Evolutionary conservation across 2,329 filamentous ascomycete genomes (phyloP), one percentile per base, ranked within the genome.

Genomic region (Emericellopsis cladophorae): DNA sequence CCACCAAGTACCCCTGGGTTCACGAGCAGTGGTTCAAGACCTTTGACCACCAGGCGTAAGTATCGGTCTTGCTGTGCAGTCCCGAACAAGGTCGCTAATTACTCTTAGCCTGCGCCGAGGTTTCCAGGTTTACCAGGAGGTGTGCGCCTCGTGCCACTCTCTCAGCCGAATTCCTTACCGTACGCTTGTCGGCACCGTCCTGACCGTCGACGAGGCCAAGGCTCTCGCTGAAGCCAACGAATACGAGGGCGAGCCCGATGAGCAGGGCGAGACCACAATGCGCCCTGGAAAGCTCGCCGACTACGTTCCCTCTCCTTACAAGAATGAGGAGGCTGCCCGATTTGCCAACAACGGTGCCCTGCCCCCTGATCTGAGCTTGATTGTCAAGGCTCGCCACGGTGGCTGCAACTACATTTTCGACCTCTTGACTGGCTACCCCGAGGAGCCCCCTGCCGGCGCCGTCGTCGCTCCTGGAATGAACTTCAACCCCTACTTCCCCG

Each of bases 401-500:
- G 92, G 92, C 63, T 94, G 87, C 77, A 75, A 98, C 72, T 98
- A 98, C 76, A 87, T 98, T 70, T 98, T 96, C 79, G 87, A 73
- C 64, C 75, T 98, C 64, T 71, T 98, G 59, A 98, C 92, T 42
- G 92, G 92, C 54, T 98, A 98, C 68, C 92, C 92, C 45, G 92
- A 98, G 53, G 92, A 98, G 69, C 76, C 87, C 45, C 92, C 92
- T 41, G 86, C 92, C 40, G 92, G 92, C 61, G 88, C 85, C 47
- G 70, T 76, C 54, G 83, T 98, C 45, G 81, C 80, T 54, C 79
- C 81, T 46, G 92, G 92, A 58, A 81, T 98, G 67, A 95, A 96
- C 81, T 98, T 98, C 80, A 98, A 98, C 79, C 92, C 92, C 46
- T 98, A 95, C 76, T 98, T 98, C 81, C 92, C 92, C 44, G 92